Evolutionary conservation across 164 flowering plant species (phyloP), one percentile per base, ranked within the genome.

Genomic region (Hamamelis virginiana): DNA sequence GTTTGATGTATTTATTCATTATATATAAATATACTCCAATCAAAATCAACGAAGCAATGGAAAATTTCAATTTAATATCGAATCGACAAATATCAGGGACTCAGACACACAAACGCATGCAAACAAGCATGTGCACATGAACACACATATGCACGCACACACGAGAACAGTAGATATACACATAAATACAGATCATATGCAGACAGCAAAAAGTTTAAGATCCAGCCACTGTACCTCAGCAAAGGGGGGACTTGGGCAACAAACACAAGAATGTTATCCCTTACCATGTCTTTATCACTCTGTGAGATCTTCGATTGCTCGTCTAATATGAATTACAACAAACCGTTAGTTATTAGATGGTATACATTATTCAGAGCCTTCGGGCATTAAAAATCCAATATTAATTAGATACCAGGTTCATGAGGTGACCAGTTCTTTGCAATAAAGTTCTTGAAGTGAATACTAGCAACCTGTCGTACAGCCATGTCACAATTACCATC

Each of bases 371-470:
- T 8, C 18, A 1, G 27, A 28, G 38, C 27, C 50, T 33, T 3
- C 22, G 11, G 47, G 14, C 2, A 8, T 22, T 21, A 25, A 22
- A 25, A 63, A 41, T 1, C 25, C 4, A 19, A 4, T 51, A 62
- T 16, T 56, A 64, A 53, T 19, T 19, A 19, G 71, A 58, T 80
- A 93, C 99, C 92, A 41, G 94, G 91, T 56, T 90, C 99, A 68
- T 69, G 83, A 14, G 97, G 97, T 0, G 86, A 78, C 99, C 99
- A 96, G 59, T 96, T 83, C 77, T 91, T 96, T 0, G 86, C 98
- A 64, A 96, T 84, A 56, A 93, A 91, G 68, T 96, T 96, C 77
- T 93, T 96, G 76, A 96, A 94, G 70, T 92, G 96, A 72, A 96
- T 96, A 72, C 98, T 93, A 6, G 97, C 99, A 47, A 88, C 91